Conservation (phyloP, 2,329 filamentous ascomycete genomes). For the Fonsecaea multimorphosa region DNA sequence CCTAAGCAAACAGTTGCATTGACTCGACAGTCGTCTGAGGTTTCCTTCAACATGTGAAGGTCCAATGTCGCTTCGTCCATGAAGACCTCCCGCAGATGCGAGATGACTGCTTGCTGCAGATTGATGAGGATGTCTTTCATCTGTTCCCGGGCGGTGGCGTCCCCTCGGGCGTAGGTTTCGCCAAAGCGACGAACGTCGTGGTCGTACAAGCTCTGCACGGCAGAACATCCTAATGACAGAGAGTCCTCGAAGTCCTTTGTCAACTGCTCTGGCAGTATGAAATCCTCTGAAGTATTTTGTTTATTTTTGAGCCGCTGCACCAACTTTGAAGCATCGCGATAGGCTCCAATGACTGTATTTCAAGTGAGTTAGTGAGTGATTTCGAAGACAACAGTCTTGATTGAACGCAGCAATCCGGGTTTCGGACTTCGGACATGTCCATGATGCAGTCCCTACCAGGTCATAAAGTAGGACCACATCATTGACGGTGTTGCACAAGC, state of each 20-base stretch:
- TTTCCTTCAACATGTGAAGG: slow-evolving; percentile 42
- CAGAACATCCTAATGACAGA: slow-evolving; percentile 42
- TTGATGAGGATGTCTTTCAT: slow-evolving; percentile 49
- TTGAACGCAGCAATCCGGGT: neutral
- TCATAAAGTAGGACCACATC: neutral
- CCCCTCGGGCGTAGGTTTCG: slow-evolving; percentile 45
- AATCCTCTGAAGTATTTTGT: slow-evolving; percentile 30
- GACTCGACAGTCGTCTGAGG: slow-evolving; percentile 45
- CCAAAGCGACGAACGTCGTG: slow-evolving; percentile 44
- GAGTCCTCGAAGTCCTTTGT: slow-evolving; percentile 45
- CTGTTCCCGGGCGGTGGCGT: slow-evolving; percentile 45
- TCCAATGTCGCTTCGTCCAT: slow-evolving; percentile 43
- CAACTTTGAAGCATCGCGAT: slow-evolving; percentile 42
- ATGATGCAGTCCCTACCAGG: neutral
- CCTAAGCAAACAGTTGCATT: slow-evolving; percentile 45
- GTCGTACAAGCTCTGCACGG: slow-evolving; percentile 46
- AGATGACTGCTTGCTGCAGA: slow-evolving; percentile 45
- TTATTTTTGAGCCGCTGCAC: slow-evolving; percentile 41
- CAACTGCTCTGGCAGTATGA: slow-evolving; percentile 32
- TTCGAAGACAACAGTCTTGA: neutral
- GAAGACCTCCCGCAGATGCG: slow-evolving; percentile 44
- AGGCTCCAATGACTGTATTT: slow-evolving; percentile 42
- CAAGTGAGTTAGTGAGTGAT: slow-evolving; percentile 14
- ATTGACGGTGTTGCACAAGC: slow-evolving; percentile 3
- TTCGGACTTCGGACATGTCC: neutral